These are phyloP conservation scores for Heliamphora exappendiculata DNA, from an alignment of 148 eudicot genomes.

Conservation along the genomic window DNA sequence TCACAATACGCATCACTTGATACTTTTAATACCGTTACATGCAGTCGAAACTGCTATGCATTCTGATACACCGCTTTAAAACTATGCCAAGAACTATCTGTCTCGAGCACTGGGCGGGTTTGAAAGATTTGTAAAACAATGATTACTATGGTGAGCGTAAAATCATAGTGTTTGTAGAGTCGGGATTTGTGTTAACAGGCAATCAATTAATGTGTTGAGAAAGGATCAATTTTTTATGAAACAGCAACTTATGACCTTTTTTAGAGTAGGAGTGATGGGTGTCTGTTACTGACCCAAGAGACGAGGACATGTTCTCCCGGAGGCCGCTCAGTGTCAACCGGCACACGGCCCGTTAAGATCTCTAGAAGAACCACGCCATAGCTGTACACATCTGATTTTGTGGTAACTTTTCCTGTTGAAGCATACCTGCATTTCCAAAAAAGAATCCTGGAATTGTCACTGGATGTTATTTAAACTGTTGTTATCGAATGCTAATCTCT, in stretches of 20 bases:
- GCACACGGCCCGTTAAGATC: slow-evolving; percentile 81
- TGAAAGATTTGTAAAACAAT: too few species aligned
- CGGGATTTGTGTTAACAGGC: not conserved
- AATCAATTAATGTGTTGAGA: not conserved
- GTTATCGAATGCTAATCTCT: too few species aligned
- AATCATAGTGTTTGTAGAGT: too few species aligned
- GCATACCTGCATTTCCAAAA: slow-evolving; percentile 47
- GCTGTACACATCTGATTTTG: slow-evolving; percentile 96
- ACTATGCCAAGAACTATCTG: too few species aligned
- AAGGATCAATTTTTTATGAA: not conserved
- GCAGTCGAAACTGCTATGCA: too few species aligned
- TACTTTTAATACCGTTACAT: too few species aligned
- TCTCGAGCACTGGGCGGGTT: too few species aligned
- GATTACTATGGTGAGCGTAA: too few species aligned
- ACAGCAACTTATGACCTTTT: not conserved
- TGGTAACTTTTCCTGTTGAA: slow-evolving; percentile 84
- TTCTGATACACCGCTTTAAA: too few species aligned
- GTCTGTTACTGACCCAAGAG: slow-evolving; percentile 63
- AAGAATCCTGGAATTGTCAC: too few species aligned
- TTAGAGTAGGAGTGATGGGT: not conserved
- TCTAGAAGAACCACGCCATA: slow-evolving; percentile 90
- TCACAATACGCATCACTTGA: too few species aligned
- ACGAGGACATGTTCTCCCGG: slow-evolving; percentile 86
- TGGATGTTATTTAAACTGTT: too few species aligned
- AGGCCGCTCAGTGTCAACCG: slow-evolving; percentile 70